Evolutionary conservation across 2,329 filamentous ascomycete species (phyloP).

Genomic region (Colletotrichum cordylinicola): DNA sequence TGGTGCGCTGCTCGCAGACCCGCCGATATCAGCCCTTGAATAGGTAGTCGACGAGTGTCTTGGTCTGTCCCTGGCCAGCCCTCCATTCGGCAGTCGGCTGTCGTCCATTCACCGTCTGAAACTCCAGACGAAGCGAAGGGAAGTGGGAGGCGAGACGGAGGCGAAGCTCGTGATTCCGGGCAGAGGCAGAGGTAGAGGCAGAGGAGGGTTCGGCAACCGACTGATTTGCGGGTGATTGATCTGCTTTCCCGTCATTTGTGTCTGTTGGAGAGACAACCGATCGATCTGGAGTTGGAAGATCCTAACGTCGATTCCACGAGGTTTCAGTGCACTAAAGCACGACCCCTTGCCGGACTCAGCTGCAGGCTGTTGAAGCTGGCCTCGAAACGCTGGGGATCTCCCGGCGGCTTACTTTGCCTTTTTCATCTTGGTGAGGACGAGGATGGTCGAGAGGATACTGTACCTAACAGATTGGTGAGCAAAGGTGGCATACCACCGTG

Average conservation of each 20-base stretch:
- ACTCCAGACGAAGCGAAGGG: background rate
- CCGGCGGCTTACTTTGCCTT: background rate
- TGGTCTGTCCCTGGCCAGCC: background rate
- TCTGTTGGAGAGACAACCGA: constrained; percentile 14
- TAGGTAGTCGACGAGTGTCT: background rate
- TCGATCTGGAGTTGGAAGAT: background rate
- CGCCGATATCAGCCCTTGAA: background rate
- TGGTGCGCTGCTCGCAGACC: background rate
- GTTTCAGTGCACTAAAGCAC: background rate
- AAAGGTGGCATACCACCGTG: background rate
- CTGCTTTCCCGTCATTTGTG: background rate
- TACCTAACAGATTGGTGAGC: background rate
- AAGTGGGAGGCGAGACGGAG: background rate
- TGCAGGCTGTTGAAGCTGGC: background rate
- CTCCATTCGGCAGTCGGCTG: background rate
- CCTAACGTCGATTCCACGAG: background rate
- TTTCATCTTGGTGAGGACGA: background rate
- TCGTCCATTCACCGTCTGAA: background rate
- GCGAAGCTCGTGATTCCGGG: background rate
- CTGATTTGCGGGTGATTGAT: background rate
- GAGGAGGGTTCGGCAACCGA: background rate
- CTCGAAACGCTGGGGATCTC: background rate
- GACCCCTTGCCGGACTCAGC: background rate
- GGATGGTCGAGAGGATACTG: background rate
- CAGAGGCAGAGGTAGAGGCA: background rate